Percentiles rank a stretch among this genome's conserved stretches.
Evolutionary conservation across 176 grass and related monocot species (phyloP).

Genomic region (Eragrostis nindensis): DNA sequence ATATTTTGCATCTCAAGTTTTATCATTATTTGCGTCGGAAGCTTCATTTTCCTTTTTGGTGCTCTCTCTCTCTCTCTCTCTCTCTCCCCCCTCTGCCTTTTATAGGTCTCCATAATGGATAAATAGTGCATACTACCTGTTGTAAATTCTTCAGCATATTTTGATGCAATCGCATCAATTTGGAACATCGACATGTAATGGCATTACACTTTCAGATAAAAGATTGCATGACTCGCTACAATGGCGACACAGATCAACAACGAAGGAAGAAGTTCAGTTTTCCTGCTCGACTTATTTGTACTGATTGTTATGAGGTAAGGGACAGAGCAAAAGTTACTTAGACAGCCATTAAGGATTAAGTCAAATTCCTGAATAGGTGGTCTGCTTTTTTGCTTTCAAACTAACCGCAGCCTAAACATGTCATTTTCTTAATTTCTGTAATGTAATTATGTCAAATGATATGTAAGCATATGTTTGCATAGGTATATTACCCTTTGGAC

Average conservation of each 20-base stretch:
- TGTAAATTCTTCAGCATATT: background rate
- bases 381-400: background rate
- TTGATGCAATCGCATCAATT: constrained; percentile 8
- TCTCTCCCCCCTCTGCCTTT: background rate
- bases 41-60: background rate
- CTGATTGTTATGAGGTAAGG: constrained; percentile 93
- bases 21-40: constrained; percentile 2
- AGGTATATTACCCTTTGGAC: too few species aligned
- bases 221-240: constrained; percentile 95
- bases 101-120: constrained; percentile 5
- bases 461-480: too few species aligned
- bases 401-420: background rate
- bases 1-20: background rate
- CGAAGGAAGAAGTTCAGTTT: constrained; percentile 93
- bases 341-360: background rate
- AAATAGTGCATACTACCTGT: background rate
- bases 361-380: background rate
- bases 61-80: background rate
- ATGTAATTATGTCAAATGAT: constrained; percentile 13
- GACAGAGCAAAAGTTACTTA: background rate
- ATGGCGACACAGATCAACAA: constrained; percentile 81
- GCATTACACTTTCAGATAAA: constrained; percentile 60
- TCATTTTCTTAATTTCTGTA: constrained; percentile 6
- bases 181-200: constrained; percentile 14
- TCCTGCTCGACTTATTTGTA: constrained; percentile 90